phyloP scores from a whole-genome alignment of 2,329 filamentous ascomycete genomes.

The Neurospora crassa region DNA sequence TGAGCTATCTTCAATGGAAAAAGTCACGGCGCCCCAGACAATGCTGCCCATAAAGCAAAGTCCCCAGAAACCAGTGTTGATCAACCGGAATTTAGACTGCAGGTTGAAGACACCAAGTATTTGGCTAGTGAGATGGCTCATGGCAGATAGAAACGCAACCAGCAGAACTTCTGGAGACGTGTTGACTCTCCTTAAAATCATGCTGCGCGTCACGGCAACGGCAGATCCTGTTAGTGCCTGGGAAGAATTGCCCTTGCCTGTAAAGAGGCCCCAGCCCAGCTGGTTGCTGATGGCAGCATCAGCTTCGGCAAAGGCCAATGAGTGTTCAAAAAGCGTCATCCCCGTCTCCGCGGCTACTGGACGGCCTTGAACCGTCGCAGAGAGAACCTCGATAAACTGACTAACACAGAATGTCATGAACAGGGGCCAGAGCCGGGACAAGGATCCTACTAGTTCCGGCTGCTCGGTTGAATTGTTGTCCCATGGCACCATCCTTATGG shows the following conservation, averaged over 20 bases:
- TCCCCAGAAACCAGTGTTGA: constrained; percentile 85
- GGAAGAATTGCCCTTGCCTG: constrained; percentile 32
- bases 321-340: constrained; percentile 95
- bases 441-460: constrained; percentile 60
- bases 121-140: constrained; percentile 83
- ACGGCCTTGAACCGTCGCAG: constrained; percentile 78
- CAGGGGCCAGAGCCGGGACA: constrained; percentile 66
- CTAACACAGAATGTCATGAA: constrained; percentile 63
- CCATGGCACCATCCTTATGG: constrained; percentile 60
- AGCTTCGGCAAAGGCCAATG: constrained; percentile 88
- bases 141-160: constrained; percentile 76
- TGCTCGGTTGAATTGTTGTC: constrained; percentile 36
- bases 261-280: constrained; percentile 60
- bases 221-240: constrained; percentile 26
- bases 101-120: constrained; percentile 70
- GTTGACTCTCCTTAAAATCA: constrained; percentile 73
- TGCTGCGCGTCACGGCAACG: constrained; percentile 47
- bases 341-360: constrained; percentile 76
- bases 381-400: constrained; percentile 82
- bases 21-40: constrained; percentile 60
- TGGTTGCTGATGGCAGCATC: constrained; percentile 79
- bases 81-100: constrained; percentile 68
- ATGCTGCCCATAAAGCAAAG: constrained; percentile 83
- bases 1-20: constrained; percentile 49
- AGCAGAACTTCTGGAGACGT: constrained; percentile 82